These are phyloP conservation scores for Prunus mira DNA, from an alignment of 306 rosid genomes.

Conservation along the genomic window DNA sequence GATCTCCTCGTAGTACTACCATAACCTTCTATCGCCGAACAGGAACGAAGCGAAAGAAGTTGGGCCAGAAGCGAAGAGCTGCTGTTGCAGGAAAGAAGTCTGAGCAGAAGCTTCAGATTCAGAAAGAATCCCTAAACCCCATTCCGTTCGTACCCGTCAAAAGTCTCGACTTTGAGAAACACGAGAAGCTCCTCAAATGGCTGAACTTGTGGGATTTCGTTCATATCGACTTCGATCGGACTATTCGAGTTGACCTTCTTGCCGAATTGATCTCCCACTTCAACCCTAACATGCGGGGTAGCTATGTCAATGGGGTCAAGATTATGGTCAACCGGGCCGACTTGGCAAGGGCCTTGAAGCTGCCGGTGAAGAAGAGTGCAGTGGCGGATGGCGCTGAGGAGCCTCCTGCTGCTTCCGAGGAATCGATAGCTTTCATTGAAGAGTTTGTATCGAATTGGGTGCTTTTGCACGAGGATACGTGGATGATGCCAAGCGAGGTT, in stretches of 20 bases:
- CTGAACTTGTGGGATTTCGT: slow-evolving; percentile 84
- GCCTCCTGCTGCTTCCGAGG: slow-evolving; percentile 18
- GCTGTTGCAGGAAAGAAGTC: slow-evolving; percentile 29
- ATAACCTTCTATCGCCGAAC: slow-evolving; percentile 27
- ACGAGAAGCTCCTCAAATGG: slow-evolving; percentile 60
- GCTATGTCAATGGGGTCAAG: slow-evolving; percentile 50
- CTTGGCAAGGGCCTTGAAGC: slow-evolving; percentile 66
- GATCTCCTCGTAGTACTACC: slow-evolving; percentile 30
- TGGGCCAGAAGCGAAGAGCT: slow-evolving; percentile 31
- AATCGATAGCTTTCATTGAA: slow-evolving; percentile 48
- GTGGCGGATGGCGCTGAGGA: slow-evolving; percentile 19
- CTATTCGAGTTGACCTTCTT: slow-evolving; percentile 54
- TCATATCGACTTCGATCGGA: slow-evolving; percentile 57
- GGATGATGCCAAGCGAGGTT: slow-evolving; percentile 59
- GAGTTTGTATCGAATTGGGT: slow-evolving; percentile 70
- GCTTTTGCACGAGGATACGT: slow-evolving; percentile 73
- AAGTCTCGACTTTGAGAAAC: slow-evolving; percentile 54
- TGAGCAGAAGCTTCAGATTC: slow-evolving; percentile 48
- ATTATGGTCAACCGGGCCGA: slow-evolving; percentile 61
- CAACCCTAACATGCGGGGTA: slow-evolving; percentile 15
- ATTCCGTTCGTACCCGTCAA: slow-evolving; percentile 62
- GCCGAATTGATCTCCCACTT: slow-evolving; percentile 59
- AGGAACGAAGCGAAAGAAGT: background rate
- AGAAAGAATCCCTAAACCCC: slow-evolving; percentile 57
- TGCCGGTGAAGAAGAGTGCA: slow-evolving; percentile 50